Conservation (phyloP, 257 asterid genomes). For the Fraxinus anomala region DNA sequence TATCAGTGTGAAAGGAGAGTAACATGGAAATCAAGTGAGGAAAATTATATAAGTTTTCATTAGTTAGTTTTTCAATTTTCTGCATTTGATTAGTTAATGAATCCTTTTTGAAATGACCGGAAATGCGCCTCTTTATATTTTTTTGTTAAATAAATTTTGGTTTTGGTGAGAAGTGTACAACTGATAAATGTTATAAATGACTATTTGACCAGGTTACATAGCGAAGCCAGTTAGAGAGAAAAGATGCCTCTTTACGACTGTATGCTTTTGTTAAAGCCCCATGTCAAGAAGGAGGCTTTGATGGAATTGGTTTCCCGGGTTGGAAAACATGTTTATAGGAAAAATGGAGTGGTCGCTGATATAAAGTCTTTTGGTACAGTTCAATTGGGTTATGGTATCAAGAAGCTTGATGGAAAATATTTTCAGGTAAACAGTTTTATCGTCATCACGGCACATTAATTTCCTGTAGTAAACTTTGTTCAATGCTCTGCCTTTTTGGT, state of each 20-base stretch:
- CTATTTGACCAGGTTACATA: conserved; percentile 13
- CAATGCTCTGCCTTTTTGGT: not conserved
- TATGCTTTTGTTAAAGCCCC: conserved; percentile 80
- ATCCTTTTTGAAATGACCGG: not conserved
- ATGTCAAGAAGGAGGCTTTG: conserved; percentile 38
- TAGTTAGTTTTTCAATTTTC: not conserved
- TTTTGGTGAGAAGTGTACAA: not conserved
- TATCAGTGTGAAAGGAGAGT: not conserved
- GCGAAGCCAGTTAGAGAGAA: conserved; percentile 17
- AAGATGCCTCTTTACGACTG: conserved; percentile 94
- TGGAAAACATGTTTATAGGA: conserved; percentile 67
- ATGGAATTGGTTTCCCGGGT: conserved; percentile 56
- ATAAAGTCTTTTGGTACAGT: conserved; percentile 57
- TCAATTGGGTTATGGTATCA: conserved; percentile 84
- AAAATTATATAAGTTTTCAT: not conserved
- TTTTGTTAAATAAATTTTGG: not conserved
- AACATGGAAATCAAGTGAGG: not conserved
- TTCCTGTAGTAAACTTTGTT: not conserved
- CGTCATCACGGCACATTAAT: not conserved
- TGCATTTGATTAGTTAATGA: not conserved
- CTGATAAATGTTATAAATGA: conserved; percentile 24
- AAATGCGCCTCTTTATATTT: no score
- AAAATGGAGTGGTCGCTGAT: conserved; percentile 74
- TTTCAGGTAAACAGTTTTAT: conserved; percentile 50
- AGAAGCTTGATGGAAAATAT: conserved; percentile 81